Percentiles rank a stretch among this genome's conserved stretches.
phyloP scores from a whole-genome alignment of 192 early-diverging fungal genomes.

The Coemansia sp. region DNA sequence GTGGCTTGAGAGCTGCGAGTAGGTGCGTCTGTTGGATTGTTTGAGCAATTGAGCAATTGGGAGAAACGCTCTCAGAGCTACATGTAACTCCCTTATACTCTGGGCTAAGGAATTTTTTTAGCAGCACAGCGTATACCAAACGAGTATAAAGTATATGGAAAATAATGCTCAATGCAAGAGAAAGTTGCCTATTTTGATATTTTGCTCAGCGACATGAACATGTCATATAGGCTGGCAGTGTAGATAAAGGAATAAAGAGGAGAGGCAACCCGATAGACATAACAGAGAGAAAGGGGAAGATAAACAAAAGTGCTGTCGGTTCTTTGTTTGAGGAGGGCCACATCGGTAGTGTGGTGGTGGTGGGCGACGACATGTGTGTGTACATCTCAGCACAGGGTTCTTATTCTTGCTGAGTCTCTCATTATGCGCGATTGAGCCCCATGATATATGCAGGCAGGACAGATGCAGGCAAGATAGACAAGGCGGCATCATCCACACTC shows the following conservation, averaged over 20 bases:
- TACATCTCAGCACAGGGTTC: conserved; percentile 4
- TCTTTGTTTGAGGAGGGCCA: background rate
- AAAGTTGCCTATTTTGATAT: background rate
- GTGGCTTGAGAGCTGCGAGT: conserved; percentile 12
- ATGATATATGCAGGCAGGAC: background rate
- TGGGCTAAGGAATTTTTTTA: background rate
- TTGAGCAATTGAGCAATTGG: background rate
- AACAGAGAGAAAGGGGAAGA: background rate
- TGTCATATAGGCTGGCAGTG: background rate
- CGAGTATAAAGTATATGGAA: background rate
- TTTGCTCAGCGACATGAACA: background rate
- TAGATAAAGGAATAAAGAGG: background rate
- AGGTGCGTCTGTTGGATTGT: conserved; percentile 6
- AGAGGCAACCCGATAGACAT: background rate
- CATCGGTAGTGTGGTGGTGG: conserved; percentile 7
- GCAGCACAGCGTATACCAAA: background rate
- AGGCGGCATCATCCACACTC: background rate
- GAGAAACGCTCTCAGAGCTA: conserved; percentile 4
- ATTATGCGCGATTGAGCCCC: conserved; percentile 3
- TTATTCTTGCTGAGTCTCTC: conserved; percentile 1
- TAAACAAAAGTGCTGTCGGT: background rate
- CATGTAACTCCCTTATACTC: conserved; percentile 1
- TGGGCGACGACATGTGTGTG: conserved; percentile 9
- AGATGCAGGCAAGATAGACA: conserved; percentile 11
- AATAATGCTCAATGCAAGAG: background rate